Conservation (phyloP, 192 early-diverging fungal species). For the Coemansia sp. region DNA sequence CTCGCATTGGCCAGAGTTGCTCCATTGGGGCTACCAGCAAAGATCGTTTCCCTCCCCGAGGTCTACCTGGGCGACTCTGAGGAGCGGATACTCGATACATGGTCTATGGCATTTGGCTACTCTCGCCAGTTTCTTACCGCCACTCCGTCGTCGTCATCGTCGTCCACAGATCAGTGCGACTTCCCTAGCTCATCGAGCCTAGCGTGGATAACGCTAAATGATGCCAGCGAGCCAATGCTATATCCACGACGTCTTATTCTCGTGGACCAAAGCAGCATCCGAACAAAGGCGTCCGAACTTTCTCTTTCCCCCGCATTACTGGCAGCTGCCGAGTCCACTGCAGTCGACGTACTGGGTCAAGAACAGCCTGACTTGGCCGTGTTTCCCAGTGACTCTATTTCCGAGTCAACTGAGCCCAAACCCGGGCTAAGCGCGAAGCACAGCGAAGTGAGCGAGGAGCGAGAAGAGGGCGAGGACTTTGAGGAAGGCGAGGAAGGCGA, state of each 20-base stretch:
- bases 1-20: slow-evolving; percentile 21
- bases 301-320: no score
- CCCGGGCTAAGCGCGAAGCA: neutral
- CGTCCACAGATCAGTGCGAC: neutral
- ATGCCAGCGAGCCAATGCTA: slow-evolving; percentile 30
- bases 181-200: slow-evolving; percentile 8
- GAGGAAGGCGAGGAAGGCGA: slow-evolving; percentile 42
- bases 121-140: slow-evolving; percentile 5
- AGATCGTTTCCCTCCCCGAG: slow-evolving; percentile 24
- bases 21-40: slow-evolving; percentile 30
- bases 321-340: neutral
- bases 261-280: neutral
- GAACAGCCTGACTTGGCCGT: neutral
- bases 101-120: slow-evolving; percentile 44
- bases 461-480: slow-evolving; percentile 11
- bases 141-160: neutral
- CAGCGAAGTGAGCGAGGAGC: slow-evolving; percentile 7
- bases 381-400: neutral
- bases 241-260: slow-evolving; percentile 39
- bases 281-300: neutral
- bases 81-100: slow-evolving; percentile 23
- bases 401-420: neutral
- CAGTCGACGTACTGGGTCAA: neutral
- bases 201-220: slow-evolving; percentile 30
- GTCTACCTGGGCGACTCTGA: slow-evolving; percentile 17